Evolutionary conservation across 2,329 filamentous ascomycete genomes (phyloP).

Genomic region (Venturia nashicola): DNA sequence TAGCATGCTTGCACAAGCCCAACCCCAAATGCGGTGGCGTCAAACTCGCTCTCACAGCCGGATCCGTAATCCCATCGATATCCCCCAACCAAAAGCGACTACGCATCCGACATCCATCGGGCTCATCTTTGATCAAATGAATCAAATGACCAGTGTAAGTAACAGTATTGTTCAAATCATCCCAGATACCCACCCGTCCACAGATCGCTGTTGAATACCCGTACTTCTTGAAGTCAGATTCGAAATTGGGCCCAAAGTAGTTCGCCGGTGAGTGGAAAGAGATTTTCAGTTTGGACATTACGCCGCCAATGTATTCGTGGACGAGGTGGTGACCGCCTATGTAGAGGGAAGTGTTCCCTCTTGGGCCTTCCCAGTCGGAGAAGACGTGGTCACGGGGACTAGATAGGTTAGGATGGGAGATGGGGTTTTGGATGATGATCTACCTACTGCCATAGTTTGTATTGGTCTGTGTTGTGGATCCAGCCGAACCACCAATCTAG

Average conservation of each 20-base stretch:
- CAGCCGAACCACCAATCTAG: slow-evolving; percentile 13
- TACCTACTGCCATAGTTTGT: not conserved
- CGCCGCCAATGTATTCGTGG: slow-evolving; percentile 8
- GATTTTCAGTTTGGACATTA: slow-evolving; percentile 6
- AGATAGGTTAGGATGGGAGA: not conserved
- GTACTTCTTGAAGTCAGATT: slow-evolving; percentile 4
- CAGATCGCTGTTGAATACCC: slow-evolving; percentile 10
- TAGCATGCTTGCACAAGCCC: slow-evolving; percentile 9
- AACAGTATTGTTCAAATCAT: slow-evolving; percentile 8
- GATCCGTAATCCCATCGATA: slow-evolving; percentile 8
- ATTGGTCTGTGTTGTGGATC: not conserved
- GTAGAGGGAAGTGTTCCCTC: slow-evolving; percentile 4
- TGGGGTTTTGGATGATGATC: not conserved
- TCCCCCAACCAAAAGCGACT: slow-evolving; percentile 13
- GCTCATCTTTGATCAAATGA: slow-evolving; percentile 13
- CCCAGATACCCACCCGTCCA: slow-evolving; percentile 8
- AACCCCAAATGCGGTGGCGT: not conserved
- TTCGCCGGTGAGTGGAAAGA: not conserved
- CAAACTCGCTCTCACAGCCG: not conserved
- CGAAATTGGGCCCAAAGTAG: slow-evolving; percentile 9
- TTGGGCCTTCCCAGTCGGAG: slow-evolving; percentile 9
- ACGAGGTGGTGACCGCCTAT: slow-evolving; percentile 11
- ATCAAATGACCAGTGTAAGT: slow-evolving; percentile 11
- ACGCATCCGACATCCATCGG: slow-evolving; percentile 11
- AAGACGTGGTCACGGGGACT: slow-evolving; percentile 10